These are phyloP conservation scores for Tanacetum coccineum DNA, from an alignment of 129 eudicot genomes.

Conservation along the genomic window DNA sequence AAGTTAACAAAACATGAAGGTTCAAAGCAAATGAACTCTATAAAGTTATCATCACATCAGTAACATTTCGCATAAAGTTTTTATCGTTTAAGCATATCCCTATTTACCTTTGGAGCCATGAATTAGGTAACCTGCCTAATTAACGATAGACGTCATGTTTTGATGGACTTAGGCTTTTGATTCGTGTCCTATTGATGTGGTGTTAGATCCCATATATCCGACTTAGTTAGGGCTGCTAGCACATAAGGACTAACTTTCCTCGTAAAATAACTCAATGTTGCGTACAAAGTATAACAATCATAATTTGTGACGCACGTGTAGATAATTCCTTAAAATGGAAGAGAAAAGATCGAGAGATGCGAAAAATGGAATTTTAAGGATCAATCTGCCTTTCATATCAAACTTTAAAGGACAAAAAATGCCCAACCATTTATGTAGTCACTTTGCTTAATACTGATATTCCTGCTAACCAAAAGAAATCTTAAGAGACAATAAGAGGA, in stretches of 20 bases:
- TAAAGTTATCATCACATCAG: not conserved
- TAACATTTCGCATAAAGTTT: not conserved
- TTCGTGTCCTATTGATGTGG: too few species aligned
- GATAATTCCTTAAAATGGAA: constrained; percentile 9
- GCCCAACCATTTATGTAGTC: constrained; percentile 10
- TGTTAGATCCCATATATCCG: too few species aligned
- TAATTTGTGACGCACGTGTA: constrained; percentile 10
- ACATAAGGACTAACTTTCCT: too few species aligned
- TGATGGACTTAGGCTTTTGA: too few species aligned
- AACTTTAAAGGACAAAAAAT: constrained; percentile 27
- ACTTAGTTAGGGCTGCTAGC: too few species aligned
- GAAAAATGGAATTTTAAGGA: constrained; percentile 15
- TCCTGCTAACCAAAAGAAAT: not conserved
- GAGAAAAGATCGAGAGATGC: constrained; percentile 7
- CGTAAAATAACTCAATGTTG: too few species aligned
- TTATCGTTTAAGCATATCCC: not conserved
- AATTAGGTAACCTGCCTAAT: too few species aligned
- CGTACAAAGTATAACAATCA: too few species aligned
- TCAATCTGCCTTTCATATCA: constrained; percentile 28
- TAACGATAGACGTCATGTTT: too few species aligned
- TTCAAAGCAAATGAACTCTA: not conserved
- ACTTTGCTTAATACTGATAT: constrained; percentile 14
- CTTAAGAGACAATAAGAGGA: not conserved
- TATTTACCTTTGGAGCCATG: not conserved
- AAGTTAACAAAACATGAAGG: not conserved